These are phyloP conservation scores for Zymoseptoria tritici DNA, from an alignment of 2,329 filamentous ascomycete species.

Conservation along the genomic window DNA sequence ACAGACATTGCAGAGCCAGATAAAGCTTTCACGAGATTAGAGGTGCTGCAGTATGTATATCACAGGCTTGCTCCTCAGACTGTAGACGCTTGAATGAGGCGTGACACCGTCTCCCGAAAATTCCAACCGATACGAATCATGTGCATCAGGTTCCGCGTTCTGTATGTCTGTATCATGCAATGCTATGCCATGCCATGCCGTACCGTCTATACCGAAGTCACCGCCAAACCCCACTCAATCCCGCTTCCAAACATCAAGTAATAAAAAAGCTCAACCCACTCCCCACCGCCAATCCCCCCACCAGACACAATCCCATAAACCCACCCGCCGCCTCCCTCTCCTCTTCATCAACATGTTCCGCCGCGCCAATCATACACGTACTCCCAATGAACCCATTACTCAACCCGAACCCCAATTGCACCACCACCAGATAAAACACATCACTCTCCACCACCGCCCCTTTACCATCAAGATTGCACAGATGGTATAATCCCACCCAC, in stretches of 20 bases:
- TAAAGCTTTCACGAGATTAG: no score
- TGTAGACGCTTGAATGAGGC: no score
- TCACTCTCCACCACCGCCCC: slow-evolving; percentile 73
- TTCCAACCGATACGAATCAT: no score
- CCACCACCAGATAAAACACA: slow-evolving; percentile 74
- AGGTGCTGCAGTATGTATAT: no score
- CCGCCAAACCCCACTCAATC: no score
- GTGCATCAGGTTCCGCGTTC: no score
- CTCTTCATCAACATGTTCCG: slow-evolving; percentile 69
- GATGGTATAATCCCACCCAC: slow-evolving; percentile 76
- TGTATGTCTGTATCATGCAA: no score
- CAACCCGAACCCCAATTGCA: slow-evolving; percentile 76
- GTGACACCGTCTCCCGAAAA: no score
- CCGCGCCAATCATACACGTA: slow-evolving; percentile 84
- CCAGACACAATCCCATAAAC: slow-evolving; percentile 90
- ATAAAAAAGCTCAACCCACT: slow-evolving; percentile 81
- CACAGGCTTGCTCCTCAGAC: no score
- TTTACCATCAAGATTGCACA: slow-evolving; percentile 78
- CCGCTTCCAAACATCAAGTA: slow-evolving; percentile 30
- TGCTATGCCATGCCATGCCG: no score
- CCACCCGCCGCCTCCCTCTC: slow-evolving; percentile 85
- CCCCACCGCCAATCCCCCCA: slow-evolving; percentile 73
- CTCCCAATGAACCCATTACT: slow-evolving; percentile 83
- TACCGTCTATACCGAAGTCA: no score
- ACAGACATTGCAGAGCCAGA: no score